Percentiles rank a stretch among this genome's conserved stretches.
Evolutionary conservation across 495 filamentous ascomycete species (phyloP).

Genomic region (Bombardia bombarda): DNA sequence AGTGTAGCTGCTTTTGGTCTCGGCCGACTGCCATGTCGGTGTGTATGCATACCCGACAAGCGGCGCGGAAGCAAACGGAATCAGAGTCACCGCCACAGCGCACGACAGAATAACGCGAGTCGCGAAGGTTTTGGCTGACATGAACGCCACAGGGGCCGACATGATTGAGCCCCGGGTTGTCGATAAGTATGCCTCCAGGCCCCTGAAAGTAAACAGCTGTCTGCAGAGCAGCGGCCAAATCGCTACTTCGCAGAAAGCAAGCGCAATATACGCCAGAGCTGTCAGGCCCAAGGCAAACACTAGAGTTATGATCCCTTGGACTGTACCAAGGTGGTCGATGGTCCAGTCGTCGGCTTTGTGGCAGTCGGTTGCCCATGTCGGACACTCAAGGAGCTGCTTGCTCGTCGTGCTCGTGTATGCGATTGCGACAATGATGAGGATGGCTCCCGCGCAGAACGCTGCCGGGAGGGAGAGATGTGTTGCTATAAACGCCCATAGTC

Average conservation of each 20-base stretch:
- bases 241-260: conserved; percentile 14
- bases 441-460: conserved; percentile 12
- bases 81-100: conserved; percentile 9
- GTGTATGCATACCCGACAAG: conserved; percentile 22
- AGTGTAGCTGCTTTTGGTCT: conserved; percentile 16
- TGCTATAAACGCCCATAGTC: conserved; percentile 18
- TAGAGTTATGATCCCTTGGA: conserved; percentile 23
- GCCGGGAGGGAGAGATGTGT: conserved; percentile 18
- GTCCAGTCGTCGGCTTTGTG: conserved; percentile 15
- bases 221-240: conserved; percentile 19
- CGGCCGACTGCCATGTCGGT: conserved; percentile 1
- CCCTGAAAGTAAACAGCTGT: conserved; percentile 17
- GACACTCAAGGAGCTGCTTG: conserved; percentile 20
- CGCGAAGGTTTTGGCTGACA: conserved; percentile 6
- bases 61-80: conserved; percentile 14
- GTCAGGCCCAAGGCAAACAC: conserved; percentile 19
- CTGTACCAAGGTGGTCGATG: conserved; percentile 13
- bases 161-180: conserved; percentile 15
- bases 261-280: conserved; percentile 12
- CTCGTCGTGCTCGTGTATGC: conserved; percentile 15
- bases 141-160: conserved; percentile 10
- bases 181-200: conserved; percentile 19
- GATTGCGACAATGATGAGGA: conserved; percentile 17
- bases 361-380: conserved; percentile 17
- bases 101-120: conserved; percentile 10